A percentile compares a stretch with the other conserved stretches of the same genome.
Conservation (phyloP, 2,329 filamentous ascomycete species). For the Paecilomyces dactylethromorphus region DNA sequence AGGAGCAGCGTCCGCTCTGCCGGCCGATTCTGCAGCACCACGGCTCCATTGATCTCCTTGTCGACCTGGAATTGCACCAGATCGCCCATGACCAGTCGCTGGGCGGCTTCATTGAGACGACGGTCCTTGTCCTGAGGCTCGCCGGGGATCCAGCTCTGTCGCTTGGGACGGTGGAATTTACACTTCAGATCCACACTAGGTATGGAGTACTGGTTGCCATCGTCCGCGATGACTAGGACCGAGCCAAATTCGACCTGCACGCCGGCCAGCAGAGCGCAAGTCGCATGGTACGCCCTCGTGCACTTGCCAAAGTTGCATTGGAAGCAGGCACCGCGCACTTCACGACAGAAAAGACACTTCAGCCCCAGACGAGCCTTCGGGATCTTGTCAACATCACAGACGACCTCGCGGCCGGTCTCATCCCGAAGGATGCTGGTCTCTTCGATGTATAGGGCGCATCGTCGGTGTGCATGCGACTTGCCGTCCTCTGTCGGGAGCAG, state of each 20-base stretch:
- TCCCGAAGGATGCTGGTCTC: constrained; percentile 79
- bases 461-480: constrained; percentile 69
- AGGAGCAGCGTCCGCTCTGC: constrained; percentile 71
- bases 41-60: constrained; percentile 85
- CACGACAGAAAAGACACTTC: constrained; percentile 91
- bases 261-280: constrained; percentile 84
- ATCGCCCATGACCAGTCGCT: constrained; percentile 62
- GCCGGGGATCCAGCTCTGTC: constrained; percentile 67
- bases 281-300: constrained; percentile 86
- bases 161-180: constrained; percentile 85
- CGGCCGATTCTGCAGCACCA: constrained; percentile 74
- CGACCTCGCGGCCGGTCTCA: constrained; percentile 61
- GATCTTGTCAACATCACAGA: constrained; percentile 74
- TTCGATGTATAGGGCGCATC: constrained; percentile 85
- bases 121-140: constrained; percentile 64
- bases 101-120: constrained; percentile 62
- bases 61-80: constrained; percentile 79
- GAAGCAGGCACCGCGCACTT: constrained; percentile 91
- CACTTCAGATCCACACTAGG: constrained; percentile 90
- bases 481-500: constrained; percentile 85
- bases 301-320: constrained; percentile 96
- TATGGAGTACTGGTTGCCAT: constrained; percentile 86
- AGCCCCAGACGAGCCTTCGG: constrained; percentile 82
- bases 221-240: constrained; percentile 79
- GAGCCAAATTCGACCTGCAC: constrained; percentile 85